A percentile compares a stretch with the other conserved stretches of the same genome.
Conservation (phyloP, 2,329 filamentous ascomycete species). For the Fusarium chlamydosporum region DNA sequence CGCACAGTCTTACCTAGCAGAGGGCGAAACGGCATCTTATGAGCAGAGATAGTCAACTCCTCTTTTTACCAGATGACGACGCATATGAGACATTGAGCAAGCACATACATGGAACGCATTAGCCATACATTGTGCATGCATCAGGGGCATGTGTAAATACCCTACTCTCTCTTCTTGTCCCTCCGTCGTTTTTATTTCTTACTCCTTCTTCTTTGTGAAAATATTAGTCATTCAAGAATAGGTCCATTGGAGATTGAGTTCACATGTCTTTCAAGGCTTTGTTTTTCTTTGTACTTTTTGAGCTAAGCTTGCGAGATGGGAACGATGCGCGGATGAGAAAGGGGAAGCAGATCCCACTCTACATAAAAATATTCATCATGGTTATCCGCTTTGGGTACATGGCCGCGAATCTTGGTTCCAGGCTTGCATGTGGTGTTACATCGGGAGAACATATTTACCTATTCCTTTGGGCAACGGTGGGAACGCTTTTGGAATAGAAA, state of each 20-base stretch:
- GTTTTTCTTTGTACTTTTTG: constrained; percentile 45
- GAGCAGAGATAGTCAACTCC: constrained; percentile 2
- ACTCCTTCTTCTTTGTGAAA: constrained; percentile 31
- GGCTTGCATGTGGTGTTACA: constrained; percentile 47
- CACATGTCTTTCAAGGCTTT: constrained; percentile 15
- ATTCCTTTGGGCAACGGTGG: constrained; percentile 13
- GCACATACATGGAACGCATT: constrained; percentile 27
- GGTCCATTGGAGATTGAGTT: constrained; percentile 26
- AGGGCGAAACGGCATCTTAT: constrained; percentile 10
- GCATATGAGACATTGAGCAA: constrained; percentile 34
- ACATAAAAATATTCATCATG: constrained; percentile 5
- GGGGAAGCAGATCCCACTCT: constrained; percentile 8
- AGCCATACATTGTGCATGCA: constrained; percentile 39
- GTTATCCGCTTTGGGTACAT: constrained; percentile 37
- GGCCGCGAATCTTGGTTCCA: constrained; percentile 40
- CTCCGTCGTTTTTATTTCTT: constrained; percentile 31
- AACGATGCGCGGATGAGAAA: constrained; percentile 16
- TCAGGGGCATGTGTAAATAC: constrained; percentile 24
- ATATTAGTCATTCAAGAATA: constrained; percentile 23
- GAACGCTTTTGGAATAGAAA: constrained; percentile 27
- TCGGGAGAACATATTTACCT: constrained; percentile 40
- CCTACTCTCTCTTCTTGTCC: constrained; percentile 15
- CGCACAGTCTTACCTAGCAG: neutral
- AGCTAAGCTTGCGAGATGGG: constrained; percentile 38
- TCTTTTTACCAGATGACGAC: constrained; percentile 5